A percentile compares a stretch with the other conserved stretches of the same genome.
Conservation (phyloP, 2,329 filamentous ascomycete genomes). For the Fusarium nelsonii region DNA sequence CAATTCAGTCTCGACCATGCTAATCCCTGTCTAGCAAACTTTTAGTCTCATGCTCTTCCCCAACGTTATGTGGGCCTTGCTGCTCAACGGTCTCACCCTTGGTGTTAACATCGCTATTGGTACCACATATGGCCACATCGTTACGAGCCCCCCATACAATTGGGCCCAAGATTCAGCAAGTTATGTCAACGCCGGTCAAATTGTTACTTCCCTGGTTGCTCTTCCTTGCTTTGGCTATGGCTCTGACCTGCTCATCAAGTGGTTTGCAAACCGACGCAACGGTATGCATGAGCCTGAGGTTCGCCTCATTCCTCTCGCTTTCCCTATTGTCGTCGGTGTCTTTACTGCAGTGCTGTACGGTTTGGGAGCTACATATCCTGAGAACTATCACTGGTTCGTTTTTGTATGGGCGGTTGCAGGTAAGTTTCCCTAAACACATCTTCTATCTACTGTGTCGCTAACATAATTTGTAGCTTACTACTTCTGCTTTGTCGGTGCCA, state of each 20-base stretch:
- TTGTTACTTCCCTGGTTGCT: slow-evolving; percentile 36
- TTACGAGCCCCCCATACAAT: slow-evolving; percentile 37
- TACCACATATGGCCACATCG: slow-evolving; percentile 38
- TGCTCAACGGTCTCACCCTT: slow-evolving; percentile 39
- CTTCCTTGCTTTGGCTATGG: slow-evolving; percentile 39
- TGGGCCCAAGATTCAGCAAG: slow-evolving; percentile 38
- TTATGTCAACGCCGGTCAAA: slow-evolving; percentile 42
- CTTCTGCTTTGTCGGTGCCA: slow-evolving; percentile 32
- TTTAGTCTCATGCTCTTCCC: slow-evolving; percentile 41
- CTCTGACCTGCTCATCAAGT: slow-evolving; percentile 41
- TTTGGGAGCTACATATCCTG: slow-evolving; percentile 6
- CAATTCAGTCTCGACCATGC: background rate
- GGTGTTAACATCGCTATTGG: slow-evolving; percentile 44
- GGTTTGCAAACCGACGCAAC: slow-evolving; percentile 36
- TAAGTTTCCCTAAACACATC: background rate
- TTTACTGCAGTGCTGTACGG: slow-evolving; percentile 25
- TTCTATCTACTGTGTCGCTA: background rate
- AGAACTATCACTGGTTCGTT: slow-evolving; percentile 28
- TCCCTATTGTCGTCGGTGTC: slow-evolving; percentile 35
- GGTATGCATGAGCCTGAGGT: slow-evolving; percentile 41
- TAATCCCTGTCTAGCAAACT: slow-evolving; percentile 31
- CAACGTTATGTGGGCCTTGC: slow-evolving; percentile 41
- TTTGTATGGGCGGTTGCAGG: slow-evolving; percentile 24
- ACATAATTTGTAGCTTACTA: background rate
- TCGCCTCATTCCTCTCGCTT: slow-evolving; percentile 37